phyloP scores from a whole-genome alignment of 2,329 filamentous ascomycete genomes.

The Curvularia spicifera region DNA sequence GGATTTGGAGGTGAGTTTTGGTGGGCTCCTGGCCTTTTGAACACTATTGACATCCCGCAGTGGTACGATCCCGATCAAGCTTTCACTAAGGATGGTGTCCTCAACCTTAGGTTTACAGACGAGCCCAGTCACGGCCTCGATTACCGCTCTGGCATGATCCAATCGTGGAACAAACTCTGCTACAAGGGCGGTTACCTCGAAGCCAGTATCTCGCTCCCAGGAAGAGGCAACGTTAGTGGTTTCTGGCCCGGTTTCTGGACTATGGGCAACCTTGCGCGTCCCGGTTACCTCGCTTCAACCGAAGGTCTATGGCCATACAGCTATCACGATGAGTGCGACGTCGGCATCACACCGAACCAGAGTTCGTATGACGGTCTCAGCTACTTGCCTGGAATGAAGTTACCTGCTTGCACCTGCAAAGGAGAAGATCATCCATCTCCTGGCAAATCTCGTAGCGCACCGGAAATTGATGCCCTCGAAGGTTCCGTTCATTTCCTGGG shows the following conservation, averaged over 20 bases:
- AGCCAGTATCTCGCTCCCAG: conserved; percentile 73
- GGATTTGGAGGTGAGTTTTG: conserved; percentile 65
- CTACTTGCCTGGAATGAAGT: conserved; percentile 71
- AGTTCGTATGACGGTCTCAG: conserved; percentile 71
- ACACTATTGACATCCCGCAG: conserved; percentile 43
- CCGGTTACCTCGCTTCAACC: conserved; percentile 72
- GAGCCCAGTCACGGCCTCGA: conserved; percentile 70
- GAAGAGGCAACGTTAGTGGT: conserved; percentile 68
- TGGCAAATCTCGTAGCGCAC: conserved; percentile 69
- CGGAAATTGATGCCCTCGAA: conserved; percentile 76
- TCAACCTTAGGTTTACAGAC: conserved; percentile 69
- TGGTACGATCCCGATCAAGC: conserved; percentile 75
- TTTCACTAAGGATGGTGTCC: conserved; percentile 65
- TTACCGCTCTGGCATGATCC: conserved; percentile 75
- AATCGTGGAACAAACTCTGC: conserved; percentile 76
- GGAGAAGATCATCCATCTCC: conserved; percentile 69
- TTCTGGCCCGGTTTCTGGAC: conserved; percentile 81
- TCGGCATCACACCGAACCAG: conserved; percentile 74
- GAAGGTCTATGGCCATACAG: conserved; percentile 78
- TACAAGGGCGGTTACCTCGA: conserved; percentile 75
- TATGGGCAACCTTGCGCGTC: conserved; percentile 74
- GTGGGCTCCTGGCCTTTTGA: neutral
- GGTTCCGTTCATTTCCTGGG: conserved; percentile 65
- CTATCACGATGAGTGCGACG: conserved; percentile 71
- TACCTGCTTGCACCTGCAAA: conserved; percentile 71